Conservation (phyloP, 768 basidiomycete species). For the Boletus rufocinnamomeus region DNA sequence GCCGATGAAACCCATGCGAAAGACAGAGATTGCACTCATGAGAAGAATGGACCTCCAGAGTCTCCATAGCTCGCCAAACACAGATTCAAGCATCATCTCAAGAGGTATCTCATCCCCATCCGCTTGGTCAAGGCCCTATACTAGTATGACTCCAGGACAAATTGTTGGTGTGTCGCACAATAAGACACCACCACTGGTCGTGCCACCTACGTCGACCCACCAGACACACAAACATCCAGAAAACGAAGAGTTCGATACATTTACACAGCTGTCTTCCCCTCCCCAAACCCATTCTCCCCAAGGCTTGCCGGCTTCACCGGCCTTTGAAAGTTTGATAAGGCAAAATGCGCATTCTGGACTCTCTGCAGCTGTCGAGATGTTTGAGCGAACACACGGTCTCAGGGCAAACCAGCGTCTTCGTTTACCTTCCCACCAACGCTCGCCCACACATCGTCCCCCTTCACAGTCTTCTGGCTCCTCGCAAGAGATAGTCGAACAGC, state of each 20-base stretch:
- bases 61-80: conserved; percentile 20
- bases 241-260: conserved; percentile 14
- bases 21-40: conserved; percentile 46
- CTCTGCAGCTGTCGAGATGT: conserved; percentile 21
- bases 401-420: conserved; percentile 1
- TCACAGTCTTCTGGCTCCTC: conserved; percentile 39
- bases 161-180: background rate
- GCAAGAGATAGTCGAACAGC: conserved; percentile 46
- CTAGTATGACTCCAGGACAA: conserved; percentile 13
- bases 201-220: background rate
- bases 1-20: conserved; percentile 43
- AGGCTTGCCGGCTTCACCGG: conserved; percentile 22
- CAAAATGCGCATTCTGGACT: conserved; percentile 9
- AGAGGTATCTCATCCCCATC: conserved; percentile 22
- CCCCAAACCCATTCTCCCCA: conserved; percentile 12
- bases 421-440: conserved; percentile 3
- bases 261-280: conserved; percentile 28
- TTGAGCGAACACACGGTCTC: conserved; percentile 18
- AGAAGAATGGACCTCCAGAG: conserved; percentile 41
- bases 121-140: background rate
- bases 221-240: background rate
- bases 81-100: conserved; percentile 14
- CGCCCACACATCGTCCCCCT: conserved; percentile 8
- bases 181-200: conserved; percentile 2
- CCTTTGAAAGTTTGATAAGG: conserved; percentile 18